Evolutionary conservation across 257 asterid species (phyloP), one percentile per base, ranked within the genome.

Genomic region (Nicotiana obtusifolia): DNA sequence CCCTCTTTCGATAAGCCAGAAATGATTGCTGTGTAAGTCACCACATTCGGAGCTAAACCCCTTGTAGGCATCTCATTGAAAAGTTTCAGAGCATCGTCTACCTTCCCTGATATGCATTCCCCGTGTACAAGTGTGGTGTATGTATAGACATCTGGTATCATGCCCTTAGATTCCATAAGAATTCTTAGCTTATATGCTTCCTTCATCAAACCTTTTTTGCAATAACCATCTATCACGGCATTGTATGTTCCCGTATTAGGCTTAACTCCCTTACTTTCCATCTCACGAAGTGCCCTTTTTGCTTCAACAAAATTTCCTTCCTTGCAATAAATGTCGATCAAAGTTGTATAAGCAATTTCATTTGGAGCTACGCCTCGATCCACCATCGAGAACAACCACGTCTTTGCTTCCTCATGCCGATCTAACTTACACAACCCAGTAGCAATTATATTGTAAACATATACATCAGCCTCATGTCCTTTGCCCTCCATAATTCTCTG

Each of bases 51-150:
- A 59, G 9, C 86, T 82, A 91, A 54, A 80, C 89, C 87, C 88
- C 83, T 87, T 6, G 7, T 57, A 22, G 57, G 80, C 97, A 96
- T 91, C 87, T 89, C 94, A 22, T 84, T 79, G 79, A 96, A 96
- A 82, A 91, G 87, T 66, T 84, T 85, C 89, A 96, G 7, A n/a
- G 97, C 99, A 35, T 86, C 87, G 24, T 90, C 98, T 24, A 89
- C 78, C 30, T 92, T 84, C 28, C 94, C 99, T 30, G 61, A 81
- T 61, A 94, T 92, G 61, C 99, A 91, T 68, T 91, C 90, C 79
- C 94, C 98, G 3, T 89, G 97, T 5, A 93, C 76, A 83, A 94
- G 92, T 2, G 99, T 89, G n/a, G 97, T 91, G 86, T 90, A 91
- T 14, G 97, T 90, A 83, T 81, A 91, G 28, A 87, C 88, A 88